These are phyloP conservation scores for Trypanosomatidae sp. DNA, from an alignment of 208 protist genomes.

Conservation along the genomic window DNA sequence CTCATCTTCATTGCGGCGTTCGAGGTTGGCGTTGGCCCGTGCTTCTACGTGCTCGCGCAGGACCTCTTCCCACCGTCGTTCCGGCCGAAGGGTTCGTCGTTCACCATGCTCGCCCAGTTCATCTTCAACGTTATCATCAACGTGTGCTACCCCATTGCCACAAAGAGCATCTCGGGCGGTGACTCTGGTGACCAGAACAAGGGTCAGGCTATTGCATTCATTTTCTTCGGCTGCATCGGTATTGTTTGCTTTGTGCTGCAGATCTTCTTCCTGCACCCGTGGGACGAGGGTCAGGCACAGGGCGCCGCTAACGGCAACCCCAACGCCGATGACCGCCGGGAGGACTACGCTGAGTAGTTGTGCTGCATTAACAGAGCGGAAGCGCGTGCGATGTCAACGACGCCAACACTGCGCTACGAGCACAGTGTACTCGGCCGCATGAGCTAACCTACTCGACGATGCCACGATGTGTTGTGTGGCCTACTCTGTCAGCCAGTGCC, in stretches of 20 bases:
- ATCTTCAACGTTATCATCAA: slow-evolving; percentile 86
- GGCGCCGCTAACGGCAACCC: too few relatives aligned
- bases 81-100: slow-evolving; percentile 49
- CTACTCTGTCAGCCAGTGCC: too few relatives aligned
- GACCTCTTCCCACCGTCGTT: slow-evolving; percentile 74
- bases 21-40: slow-evolving; percentile 64
- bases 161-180: slow-evolving; percentile 65
- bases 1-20: slow-evolving; percentile 65
- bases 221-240: slow-evolving; percentile 68
- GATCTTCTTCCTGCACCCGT: slow-evolving; percentile 66
- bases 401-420: too few relatives aligned
- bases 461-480: too few relatives aligned
- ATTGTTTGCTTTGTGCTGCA: slow-evolving; percentile 55
- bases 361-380: background rate
- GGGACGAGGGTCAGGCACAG: slow-evolving; percentile 21
- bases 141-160: slow-evolving; percentile 70
- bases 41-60: slow-evolving; percentile 73
- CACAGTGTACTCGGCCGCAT: too few relatives aligned
- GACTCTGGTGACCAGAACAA: slow-evolving; percentile 73
- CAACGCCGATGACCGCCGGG: too few relatives aligned
- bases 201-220: slow-evolving; percentile 74
- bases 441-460: too few relatives aligned
- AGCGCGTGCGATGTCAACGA: too few relatives aligned
- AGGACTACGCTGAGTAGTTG: background rate
- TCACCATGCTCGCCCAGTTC: slow-evolving; percentile 58